Evolutionary conservation across 2,329 filamentous ascomycete genomes (phyloP), one percentile per base, ranked within the genome.

Genomic region (Chaetomiaceae sp.): DNA sequence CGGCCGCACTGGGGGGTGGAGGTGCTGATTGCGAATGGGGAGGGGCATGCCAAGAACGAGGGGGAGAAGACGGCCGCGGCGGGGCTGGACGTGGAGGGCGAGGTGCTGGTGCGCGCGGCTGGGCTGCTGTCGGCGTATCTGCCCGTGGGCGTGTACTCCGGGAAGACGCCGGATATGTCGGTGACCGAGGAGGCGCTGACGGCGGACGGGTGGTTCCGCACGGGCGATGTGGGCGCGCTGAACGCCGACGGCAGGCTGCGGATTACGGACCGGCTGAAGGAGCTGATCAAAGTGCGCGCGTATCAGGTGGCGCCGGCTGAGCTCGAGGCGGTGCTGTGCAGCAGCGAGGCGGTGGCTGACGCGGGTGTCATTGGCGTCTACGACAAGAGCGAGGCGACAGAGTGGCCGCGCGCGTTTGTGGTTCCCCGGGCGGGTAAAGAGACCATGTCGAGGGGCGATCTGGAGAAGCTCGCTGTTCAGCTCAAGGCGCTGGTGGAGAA

Each of bases 251-350:
- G 78, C 32, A 73, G 75, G 58, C 76, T 88, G 61, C 79, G 79
- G 62, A 85, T 90, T 50, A 83, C 88, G 11, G 86, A 89, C 64
- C 77, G 86, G 30, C 82, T 83, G 66, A 89, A 90, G 74, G 85
- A 80, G 59, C 64, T 74, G 25, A 75, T 75, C 58, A 75, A 75
- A 63, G 71, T 73, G 9, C 67, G 69, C 13, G 72, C 70, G 8
- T 71, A 68, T 55, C 72, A 75, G 61, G 71, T 75, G 4, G 69
- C 71, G 1, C 72, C 72, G 1, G 68, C 71, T 0, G 72, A 75
- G 59, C 58, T 75, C 1, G 73, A 75, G 56, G 67, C 65, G 1
- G 58, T 70, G 30, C 57, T 70, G 48, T 62, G 65, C 32, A 66
- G 66, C 48, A 65, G 65, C 49, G 64, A 66, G 21, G 51, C 60